Conservation (phyloP, 1,284 basidiomycete species). For the Polyporus tsugae region DNA sequence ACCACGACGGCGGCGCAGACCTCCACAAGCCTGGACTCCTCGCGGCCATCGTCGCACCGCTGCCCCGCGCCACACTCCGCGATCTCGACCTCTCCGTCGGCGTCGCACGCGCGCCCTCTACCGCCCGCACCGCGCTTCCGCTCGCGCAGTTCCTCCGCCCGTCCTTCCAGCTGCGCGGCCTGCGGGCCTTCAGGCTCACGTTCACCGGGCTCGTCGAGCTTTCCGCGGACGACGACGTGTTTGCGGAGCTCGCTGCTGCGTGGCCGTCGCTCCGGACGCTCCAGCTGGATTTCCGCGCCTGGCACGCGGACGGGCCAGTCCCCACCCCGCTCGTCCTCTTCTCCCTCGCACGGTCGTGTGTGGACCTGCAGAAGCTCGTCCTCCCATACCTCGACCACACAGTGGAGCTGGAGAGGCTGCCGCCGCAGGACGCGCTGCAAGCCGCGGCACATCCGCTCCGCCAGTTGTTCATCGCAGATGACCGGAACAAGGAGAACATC, state of each 20-base stretch:
- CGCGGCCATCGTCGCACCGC: background rate
- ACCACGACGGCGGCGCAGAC: background rate
- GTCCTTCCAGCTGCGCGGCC: background rate
- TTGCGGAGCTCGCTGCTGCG: background rate
- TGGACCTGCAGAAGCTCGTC: background rate
- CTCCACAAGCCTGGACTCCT: background rate
- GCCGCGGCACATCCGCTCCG: background rate
- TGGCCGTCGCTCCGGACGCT: background rate
- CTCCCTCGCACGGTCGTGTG: background rate
- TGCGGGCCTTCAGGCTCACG: background rate
- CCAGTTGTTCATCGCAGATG: background rate
- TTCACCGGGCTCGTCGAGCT: background rate
- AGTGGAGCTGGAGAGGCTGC: background rate
- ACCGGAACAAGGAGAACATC: background rate
- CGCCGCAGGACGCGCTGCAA: background rate
- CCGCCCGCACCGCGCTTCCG: background rate
- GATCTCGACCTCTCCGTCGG: background rate
- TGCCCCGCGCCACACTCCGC: background rate
- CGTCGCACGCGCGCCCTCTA: background rate
- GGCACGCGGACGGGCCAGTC: background rate
- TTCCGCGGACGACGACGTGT: background rate
- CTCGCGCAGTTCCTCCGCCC: background rate
- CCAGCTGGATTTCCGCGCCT: background rate
- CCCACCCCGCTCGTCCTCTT: background rate
- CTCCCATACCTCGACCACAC: background rate